phyloP scores from a whole-genome alignment of 805 yeast species.

The Saitoella complicata region DNA sequence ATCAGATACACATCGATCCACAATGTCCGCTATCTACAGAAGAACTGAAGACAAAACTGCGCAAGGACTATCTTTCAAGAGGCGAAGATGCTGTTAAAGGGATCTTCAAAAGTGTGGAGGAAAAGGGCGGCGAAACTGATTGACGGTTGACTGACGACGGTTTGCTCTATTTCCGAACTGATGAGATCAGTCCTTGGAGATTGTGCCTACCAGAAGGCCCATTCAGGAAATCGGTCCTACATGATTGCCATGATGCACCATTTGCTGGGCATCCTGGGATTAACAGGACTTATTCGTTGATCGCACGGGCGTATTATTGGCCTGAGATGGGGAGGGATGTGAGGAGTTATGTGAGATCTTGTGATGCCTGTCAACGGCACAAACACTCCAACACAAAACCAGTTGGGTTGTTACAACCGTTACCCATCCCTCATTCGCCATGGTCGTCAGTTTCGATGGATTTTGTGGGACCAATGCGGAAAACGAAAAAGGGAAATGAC shows the following conservation, averaged over 20 bases:
- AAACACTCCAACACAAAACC: slow-evolving; percentile 3
- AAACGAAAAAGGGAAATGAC: slow-evolving; percentile 5
- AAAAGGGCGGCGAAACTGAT: not conserved
- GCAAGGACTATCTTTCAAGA: too few relatives aligned
- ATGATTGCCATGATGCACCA: slow-evolving; percentile 1
- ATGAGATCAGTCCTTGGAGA: not conserved
- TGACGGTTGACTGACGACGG: not conserved
- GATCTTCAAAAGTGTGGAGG: too few relatives aligned
- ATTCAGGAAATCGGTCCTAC: not conserved
- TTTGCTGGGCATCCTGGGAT: slow-evolving; percentile 2
- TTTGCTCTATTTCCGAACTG: not conserved
- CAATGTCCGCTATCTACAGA: too few relatives aligned
- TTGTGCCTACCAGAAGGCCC: not conserved
- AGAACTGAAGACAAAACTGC: too few relatives aligned
- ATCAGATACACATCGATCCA: not conserved
- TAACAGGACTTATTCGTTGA: not conserved
- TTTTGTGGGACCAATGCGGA: slow-evolving; percentile 11
- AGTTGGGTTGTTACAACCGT: slow-evolving; percentile 7
- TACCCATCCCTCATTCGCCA: slow-evolving; percentile 7
- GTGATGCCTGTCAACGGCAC: slow-evolving; percentile 7
- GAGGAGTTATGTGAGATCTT: slow-evolving; percentile 4
- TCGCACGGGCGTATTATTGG: slow-evolving; percentile 3
- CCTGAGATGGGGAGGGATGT: slow-evolving; percentile 4
- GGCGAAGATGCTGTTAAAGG: too few relatives aligned
- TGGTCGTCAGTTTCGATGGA: slow-evolving; percentile 10